A percentile compares a stretch with the other conserved stretches of the same genome.
phyloP scores from a whole-genome alignment of 2,329 filamentous ascomycete genomes.

The Claviceps sp. region DNA sequence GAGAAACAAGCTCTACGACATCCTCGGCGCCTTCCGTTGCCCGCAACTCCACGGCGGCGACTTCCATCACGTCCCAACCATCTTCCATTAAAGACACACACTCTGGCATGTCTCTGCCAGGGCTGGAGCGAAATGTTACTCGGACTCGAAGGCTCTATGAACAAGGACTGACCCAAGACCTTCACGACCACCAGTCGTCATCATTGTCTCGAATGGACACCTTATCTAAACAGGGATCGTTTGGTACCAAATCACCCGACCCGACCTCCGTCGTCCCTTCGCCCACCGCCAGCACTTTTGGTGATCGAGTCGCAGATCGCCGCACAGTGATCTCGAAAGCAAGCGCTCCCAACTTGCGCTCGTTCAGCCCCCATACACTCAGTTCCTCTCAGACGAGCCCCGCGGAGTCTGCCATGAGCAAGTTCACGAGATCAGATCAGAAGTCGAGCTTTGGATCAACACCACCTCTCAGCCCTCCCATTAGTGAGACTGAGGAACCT shows the following conservation, averaged over 20 bases:
- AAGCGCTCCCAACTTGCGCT: conserved; percentile 58
- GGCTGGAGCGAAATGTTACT: conserved; percentile 50
- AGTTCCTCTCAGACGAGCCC: conserved; percentile 25
- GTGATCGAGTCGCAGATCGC: conserved; percentile 33
- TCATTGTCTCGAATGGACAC: conserved; percentile 70
- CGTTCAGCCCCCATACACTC: conserved; percentile 34
- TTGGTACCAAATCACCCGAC: conserved; percentile 38
- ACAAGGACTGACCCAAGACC: conserved; percentile 63
- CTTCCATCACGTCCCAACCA: conserved; percentile 58
- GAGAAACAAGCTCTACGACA: conserved; percentile 77
- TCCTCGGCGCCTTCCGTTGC: conserved; percentile 55
- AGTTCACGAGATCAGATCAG: conserved; percentile 21
- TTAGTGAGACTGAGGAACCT: conserved; percentile 60
- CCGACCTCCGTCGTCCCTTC: conserved; percentile 31
- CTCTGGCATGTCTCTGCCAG: conserved; percentile 24
- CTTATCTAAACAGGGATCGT: conserved; percentile 49
- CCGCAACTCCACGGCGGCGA: conserved; percentile 75
- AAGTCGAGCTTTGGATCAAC: conserved; percentile 19
- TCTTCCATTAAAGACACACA: conserved; percentile 36
- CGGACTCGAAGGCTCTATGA: conserved; percentile 72
- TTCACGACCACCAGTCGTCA: conserved; percentile 68
- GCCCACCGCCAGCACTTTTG: conserved; percentile 28
- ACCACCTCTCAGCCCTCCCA: conserved; percentile 37
- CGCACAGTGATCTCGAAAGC: conserved; percentile 36
- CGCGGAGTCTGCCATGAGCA: conserved; percentile 22